Percentiles rank a stretch among this genome's conserved stretches.
Evolutionary conservation across 1,284 basidiomycete species (phyloP).

Genomic region (Fomes fomentarius): DNA sequence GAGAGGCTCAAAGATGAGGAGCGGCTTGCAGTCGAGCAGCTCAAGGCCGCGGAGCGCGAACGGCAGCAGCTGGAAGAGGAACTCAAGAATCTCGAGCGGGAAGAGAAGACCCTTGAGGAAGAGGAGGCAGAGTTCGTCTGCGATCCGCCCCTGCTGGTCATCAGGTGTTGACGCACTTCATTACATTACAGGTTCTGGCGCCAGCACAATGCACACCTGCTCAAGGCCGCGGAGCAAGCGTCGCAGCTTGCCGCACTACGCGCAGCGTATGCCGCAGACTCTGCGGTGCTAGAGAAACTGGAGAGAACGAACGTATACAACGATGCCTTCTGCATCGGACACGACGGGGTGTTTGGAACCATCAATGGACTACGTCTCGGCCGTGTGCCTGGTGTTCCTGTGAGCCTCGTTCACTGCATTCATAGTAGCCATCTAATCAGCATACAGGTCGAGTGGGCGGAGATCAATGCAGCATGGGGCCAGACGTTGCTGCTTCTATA

Average conservation of each 20-base stretch:
- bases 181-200: slow-evolving; percentile 77
- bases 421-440: background rate
- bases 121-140: slow-evolving; percentile 78
- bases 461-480: slow-evolving; percentile 99
- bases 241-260: slow-evolving; percentile 72
- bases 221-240: slow-evolving; percentile 66
- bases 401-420: slow-evolving; percentile 36
- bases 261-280: slow-evolving; percentile 77
- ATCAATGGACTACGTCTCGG: slow-evolving; percentile 96
- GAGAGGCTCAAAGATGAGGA: slow-evolving; percentile 80
- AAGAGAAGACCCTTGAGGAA: slow-evolving; percentile 75
- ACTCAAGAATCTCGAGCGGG: slow-evolving; percentile 67
- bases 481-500: slow-evolving; percentile 92
- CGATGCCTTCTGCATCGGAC: slow-evolving; percentile 97
- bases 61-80: slow-evolving; percentile 77
- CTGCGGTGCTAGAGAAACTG: slow-evolving; percentile 80
- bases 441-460: slow-evolving; percentile 90
- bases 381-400: slow-evolving; percentile 77
- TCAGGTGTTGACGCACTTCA: slow-evolving; percentile 12
- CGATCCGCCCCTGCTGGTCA: slow-evolving; percentile 3
- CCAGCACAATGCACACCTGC: slow-evolving; percentile 71
- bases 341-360: slow-evolving; percentile 92
- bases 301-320: slow-evolving; percentile 97
- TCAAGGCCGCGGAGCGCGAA: slow-evolving; percentile 76
- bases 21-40: slow-evolving; percentile 66